Evolutionary conservation across 805 yeast species (phyloP).

Genomic region (Teunomyces atbi): DNA sequence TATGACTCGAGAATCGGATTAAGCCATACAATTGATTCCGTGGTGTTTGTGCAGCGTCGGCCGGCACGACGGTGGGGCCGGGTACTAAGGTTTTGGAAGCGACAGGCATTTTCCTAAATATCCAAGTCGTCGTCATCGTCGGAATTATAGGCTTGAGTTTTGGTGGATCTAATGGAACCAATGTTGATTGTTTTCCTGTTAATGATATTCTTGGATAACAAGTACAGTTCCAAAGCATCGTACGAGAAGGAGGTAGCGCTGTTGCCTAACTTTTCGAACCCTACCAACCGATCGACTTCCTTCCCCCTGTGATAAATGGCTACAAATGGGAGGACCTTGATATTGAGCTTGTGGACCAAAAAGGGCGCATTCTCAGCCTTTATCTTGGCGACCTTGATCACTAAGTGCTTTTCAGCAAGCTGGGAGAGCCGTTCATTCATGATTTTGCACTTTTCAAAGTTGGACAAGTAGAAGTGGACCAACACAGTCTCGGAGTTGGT

Average conservation of each 20-base stretch:
- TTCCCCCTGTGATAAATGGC: conserved; percentile 58
- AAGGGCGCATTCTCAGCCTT: conserved; percentile 71
- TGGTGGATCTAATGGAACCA: conserved; percentile 13
- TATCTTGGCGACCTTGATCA: conserved; percentile 51
- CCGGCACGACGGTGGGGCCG: background rate
- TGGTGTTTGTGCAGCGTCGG: too few relatives aligned
- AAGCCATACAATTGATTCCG: too few relatives aligned
- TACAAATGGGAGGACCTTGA: conserved; percentile 72
- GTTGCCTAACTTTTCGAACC: conserved; percentile 60
- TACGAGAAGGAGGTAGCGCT: conserved; percentile 47
- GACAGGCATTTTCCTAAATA: background rate
- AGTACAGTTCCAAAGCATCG: conserved; percentile 44
- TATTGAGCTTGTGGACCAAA: conserved; percentile 57
- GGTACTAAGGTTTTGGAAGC: background rate
- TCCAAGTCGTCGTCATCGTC: conserved; percentile 38
- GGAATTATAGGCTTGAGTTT: conserved; percentile 14
- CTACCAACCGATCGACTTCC: conserved; percentile 61
- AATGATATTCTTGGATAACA: conserved; percentile 25
- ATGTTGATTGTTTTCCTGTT: conserved; percentile 32
- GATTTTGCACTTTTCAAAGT: conserved; percentile 56
- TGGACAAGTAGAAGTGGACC: conserved; percentile 63
- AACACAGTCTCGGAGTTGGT: conserved; percentile 42
- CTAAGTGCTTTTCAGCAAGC: conserved; percentile 58
- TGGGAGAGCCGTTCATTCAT: conserved; percentile 47
- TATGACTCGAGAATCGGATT: too few relatives aligned